Base-by-base conservation (phyloP, 768 basidiomycete genomes). In the Lyophyllum atratum region DNA sequence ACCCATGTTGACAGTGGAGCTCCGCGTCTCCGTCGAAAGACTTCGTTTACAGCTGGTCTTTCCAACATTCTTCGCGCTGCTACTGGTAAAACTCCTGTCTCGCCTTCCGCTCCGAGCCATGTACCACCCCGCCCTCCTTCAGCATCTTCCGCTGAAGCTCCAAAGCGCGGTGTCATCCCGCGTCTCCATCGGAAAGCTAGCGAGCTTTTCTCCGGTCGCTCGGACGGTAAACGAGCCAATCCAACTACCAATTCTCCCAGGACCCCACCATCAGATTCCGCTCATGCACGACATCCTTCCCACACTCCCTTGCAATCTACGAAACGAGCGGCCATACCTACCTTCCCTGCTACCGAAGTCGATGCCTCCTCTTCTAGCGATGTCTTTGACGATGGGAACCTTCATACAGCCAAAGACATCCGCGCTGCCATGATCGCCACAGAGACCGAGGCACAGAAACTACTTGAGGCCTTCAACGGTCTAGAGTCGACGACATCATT, bases 391-490 rank as follows among this genome's bases (percentile, higher is more conserved):
- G 85, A 86, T 55, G 80, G 80, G 3, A 76, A 76, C 26, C 75
- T 84, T 49, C 74, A 76, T 53, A 81, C 84, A 17, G 71, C 82
- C 48, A 78, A 76, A 53, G 81, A 85, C 37, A 83, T 92, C 52
- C 82, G 81, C 44, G 71, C 73, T 19, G 84, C 85, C 54, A 87
- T 92, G 52, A 75, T 80, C 54, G 68, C 73, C 2, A 81, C 89
- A 34, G 87, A 91, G 63, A 79, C 81, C 24, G 90, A 92, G 64
- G 83, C 81, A 11, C 72, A 78, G 28, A 74, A 85, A 11, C 74
- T 92, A 25, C 69, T 86, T 26, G 83, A 86, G 45, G 88, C 88
- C 7, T 92, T 92, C 63, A 81, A 83, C 55, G 79, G 82, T 21
- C 76, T 91, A 24, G 87, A 92, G 69, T 72, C 84, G 31, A 82